Base-by-base conservation (phyloP, 805 yeast species). In the Saturnispora bothae region DNA sequence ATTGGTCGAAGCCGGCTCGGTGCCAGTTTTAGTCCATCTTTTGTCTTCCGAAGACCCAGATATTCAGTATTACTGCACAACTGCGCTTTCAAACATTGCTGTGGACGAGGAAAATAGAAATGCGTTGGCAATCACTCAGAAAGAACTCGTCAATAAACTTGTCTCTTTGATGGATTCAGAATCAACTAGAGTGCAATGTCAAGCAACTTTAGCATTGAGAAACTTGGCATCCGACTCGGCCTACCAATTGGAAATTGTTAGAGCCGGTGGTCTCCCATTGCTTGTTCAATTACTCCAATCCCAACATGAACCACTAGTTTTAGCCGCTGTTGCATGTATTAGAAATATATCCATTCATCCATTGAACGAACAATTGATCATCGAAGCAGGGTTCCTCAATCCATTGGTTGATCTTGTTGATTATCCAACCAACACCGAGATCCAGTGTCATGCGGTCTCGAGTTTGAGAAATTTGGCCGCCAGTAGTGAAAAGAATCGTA, bases 271-370 rank as follows among this genome's bases (percentile, higher is more conserved):
- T 0, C 72, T 92, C 52, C 92, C 96, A 31, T 92, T 86, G 57
- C 69, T 92, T 54, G 94, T 86, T n/a, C 81, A 82, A 44, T 69
- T 92, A 40, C 71, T 92, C 51, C 89, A 88, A 52, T 81, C 94
- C 34, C 76, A 80, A 45, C 94, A 88, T 54, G 89, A 85, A 54
- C 95, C 96, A 23, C 69, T 92, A 45, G 85, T 89, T 9, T 68
- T 92, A 40, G 97, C 98, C 5, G 92, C 97, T 7, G 98, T 92
- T 35, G 99, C 99, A 2, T 92, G 99, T 64, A 85, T 92, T 47
- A 78, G 99, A 64, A 92, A 92, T 59, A 85, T 92, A 40, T 86
- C 96, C 7, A 92, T 92, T 45, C 97, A 92, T 56, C 96, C 98
- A 23, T 70, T 83, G 60, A 92, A 92, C 59, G 99, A 92, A 65